phyloP scores from a whole-genome alignment of 1,139 yeast genomes.

The Barnettozyma hawaiiensis region DNA sequence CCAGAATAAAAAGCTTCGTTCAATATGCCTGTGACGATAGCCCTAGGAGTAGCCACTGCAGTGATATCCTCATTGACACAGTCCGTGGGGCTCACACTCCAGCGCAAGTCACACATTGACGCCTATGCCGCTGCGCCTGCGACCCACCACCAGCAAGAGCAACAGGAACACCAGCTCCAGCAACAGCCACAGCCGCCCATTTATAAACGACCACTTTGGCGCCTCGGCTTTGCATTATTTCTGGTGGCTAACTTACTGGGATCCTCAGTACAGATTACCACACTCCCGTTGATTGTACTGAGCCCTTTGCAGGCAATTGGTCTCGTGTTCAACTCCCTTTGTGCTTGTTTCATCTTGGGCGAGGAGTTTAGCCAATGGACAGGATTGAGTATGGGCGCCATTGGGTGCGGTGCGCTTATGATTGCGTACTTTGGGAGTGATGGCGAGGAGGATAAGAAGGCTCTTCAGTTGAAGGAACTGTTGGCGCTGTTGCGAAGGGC shows the following conservation, averaged over 20 bases:
- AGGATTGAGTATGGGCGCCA: slow-evolving; percentile 59
- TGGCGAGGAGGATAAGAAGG: slow-evolving; percentile 44
- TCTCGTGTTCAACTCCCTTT: slow-evolving; percentile 74
- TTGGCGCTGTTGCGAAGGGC: slow-evolving; percentile 35
- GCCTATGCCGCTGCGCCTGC: slow-evolving; percentile 26
- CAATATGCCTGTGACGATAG: not conserved
- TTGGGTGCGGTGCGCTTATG: slow-evolving; percentile 70
- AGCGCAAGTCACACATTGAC: slow-evolving; percentile 65
- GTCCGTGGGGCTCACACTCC: slow-evolving; percentile 77
- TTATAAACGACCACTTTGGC: slow-evolving; percentile 64
- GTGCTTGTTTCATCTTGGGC: slow-evolving; percentile 61
- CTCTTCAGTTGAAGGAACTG: slow-evolving; percentile 36
- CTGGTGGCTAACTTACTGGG: slow-evolving; percentile 74
- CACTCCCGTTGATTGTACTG: slow-evolving; percentile 72
- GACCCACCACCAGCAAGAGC: slow-evolving; percentile 11
- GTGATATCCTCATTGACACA: slow-evolving; percentile 76
- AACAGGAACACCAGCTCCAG: slow-evolving; percentile 1
- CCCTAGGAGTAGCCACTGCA: slow-evolving; percentile 43
- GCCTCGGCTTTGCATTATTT: slow-evolving; percentile 66
- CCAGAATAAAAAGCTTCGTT: too few species aligned
- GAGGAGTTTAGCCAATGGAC: slow-evolving; percentile 62
- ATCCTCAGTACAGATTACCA: slow-evolving; percentile 75
- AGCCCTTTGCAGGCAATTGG: slow-evolving; percentile 88
- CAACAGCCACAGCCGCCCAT: slow-evolving; percentile 32
- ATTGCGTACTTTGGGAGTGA: slow-evolving; percentile 71